Conservation (phyloP, 2,329 filamentous ascomycete species). For the Aspergillus ustus region DNA sequence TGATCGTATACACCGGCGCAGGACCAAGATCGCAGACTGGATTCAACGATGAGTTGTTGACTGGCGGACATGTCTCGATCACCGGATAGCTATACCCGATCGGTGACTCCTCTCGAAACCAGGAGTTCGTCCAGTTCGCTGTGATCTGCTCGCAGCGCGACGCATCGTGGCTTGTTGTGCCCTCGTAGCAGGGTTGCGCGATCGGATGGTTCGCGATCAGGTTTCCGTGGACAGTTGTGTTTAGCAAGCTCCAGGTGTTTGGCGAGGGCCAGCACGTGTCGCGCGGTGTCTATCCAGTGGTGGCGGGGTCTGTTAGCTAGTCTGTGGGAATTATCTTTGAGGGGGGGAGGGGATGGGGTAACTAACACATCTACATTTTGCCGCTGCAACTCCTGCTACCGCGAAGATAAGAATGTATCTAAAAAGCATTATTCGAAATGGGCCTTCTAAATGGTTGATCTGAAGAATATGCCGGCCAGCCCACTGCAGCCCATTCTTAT, state of each 20-base stretch:
- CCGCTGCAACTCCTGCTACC: too few relatives aligned
- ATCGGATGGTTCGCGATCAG: constrained; percentile 57
- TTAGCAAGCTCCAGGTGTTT: constrained; percentile 53
- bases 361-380: too few relatives aligned
- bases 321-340: too few relatives aligned
- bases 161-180: constrained; percentile 43
- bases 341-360: too few relatives aligned
- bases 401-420: too few relatives aligned
- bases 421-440: too few relatives aligned
- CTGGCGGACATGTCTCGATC: constrained; percentile 44
- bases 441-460: too few relatives aligned
- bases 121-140: constrained; percentile 43
- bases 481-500: too few relatives aligned
- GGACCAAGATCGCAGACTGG: constrained; percentile 18
- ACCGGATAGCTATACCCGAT: constrained; percentile 39
- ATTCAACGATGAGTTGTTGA: constrained; percentile 24
- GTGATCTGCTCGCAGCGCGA: constrained; percentile 46
- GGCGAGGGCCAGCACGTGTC: constrained; percentile 52
- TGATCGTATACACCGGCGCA: neutral
- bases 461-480: too few relatives aligned
- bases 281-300: constrained; percentile 1
- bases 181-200: constrained; percentile 54
- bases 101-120: constrained; percentile 20
- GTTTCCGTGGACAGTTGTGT: constrained; percentile 52
- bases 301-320: too few relatives aligned